Conservation (phyloP, 2,329 filamentous ascomycete species). For the Arthrobotrys sphaeroides region DNA sequence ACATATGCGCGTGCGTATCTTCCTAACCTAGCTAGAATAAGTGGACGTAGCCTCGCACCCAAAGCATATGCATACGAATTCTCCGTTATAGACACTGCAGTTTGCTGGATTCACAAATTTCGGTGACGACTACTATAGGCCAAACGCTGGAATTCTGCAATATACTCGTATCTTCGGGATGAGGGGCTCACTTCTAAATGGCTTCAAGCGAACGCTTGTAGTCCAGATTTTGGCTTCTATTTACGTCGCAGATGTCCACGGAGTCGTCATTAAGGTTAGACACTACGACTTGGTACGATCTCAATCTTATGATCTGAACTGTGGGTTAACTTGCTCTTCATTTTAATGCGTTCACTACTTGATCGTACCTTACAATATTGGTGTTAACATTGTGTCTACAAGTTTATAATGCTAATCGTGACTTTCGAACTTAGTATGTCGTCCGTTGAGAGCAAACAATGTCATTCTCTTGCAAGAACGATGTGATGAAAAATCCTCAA, state of each 20-base stretch:
- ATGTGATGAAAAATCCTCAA: constrained; percentile 19
- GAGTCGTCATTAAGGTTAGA: constrained; percentile 26
- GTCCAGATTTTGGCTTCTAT: neutral
- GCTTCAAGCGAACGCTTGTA: neutral
- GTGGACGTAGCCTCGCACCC: too few relatives aligned
- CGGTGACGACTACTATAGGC: too few relatives aligned
- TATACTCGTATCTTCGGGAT: too few relatives aligned
- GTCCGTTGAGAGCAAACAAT: constrained; percentile 27
- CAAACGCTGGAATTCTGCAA: neutral
- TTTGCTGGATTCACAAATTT: too few relatives aligned
- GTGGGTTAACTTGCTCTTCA: constrained; percentile 6
- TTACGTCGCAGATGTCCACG: neutral
- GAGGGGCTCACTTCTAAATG: neutral
- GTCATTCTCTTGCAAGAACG: constrained; percentile 18
- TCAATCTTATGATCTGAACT: neutral
- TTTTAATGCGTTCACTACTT: neutral
- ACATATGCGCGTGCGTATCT: too few relatives aligned
- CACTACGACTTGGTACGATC: constrained; percentile 22
- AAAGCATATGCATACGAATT: too few relatives aligned
- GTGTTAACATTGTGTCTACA: neutral
- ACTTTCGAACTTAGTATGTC: constrained; percentile 27
- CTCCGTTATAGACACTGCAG: too few relatives aligned
- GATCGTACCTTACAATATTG: neutral
- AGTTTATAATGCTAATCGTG: neutral
- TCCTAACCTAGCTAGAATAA: too few relatives aligned